phyloP scores from a whole-genome alignment of 352 stramenopile genomes.

The Phytophthora pluvialis region DNA sequence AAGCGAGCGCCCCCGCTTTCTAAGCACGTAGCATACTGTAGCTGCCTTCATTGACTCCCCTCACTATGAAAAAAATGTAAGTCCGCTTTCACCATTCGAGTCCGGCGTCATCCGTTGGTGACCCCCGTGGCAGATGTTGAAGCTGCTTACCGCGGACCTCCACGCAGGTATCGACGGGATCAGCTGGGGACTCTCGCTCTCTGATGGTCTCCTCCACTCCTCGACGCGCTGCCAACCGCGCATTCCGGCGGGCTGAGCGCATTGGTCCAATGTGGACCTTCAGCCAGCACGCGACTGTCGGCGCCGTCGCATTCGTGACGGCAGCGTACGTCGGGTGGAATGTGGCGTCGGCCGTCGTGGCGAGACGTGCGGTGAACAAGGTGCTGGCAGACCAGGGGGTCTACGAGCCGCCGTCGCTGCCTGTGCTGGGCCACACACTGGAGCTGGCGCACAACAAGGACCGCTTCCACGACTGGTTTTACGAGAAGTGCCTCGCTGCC shows the following conservation, averaged over 20 bases:
- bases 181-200: neutral
- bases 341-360: neutral
- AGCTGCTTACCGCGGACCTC: neutral
- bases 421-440: neutral
- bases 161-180: neutral
- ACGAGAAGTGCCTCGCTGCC: neutral
- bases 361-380: neutral
- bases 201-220: neutral
- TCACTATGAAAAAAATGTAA: slow-evolving; percentile 15
- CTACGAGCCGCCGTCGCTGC: neutral
- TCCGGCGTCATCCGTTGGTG: neutral
- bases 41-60: neutral
- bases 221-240: neutral
- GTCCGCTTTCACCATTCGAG: slow-evolving; percentile 1
- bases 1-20: slow-evolving; percentile 26
- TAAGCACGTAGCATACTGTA: slow-evolving; percentile 11
- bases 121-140: neutral
- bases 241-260: neutral
- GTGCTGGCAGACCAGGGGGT: neutral
- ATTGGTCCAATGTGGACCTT: neutral
- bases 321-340: neutral
- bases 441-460: neutral
- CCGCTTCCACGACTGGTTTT: neutral
- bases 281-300: neutral
- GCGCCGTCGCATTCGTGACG: neutral